Percentiles rank a stretch among this genome's conserved stretches.
These are phyloP conservation scores for Rhizoctonia solani DNA, from an alignment of 1,284 basidiomycete genomes.

Conservation along the genomic window DNA sequence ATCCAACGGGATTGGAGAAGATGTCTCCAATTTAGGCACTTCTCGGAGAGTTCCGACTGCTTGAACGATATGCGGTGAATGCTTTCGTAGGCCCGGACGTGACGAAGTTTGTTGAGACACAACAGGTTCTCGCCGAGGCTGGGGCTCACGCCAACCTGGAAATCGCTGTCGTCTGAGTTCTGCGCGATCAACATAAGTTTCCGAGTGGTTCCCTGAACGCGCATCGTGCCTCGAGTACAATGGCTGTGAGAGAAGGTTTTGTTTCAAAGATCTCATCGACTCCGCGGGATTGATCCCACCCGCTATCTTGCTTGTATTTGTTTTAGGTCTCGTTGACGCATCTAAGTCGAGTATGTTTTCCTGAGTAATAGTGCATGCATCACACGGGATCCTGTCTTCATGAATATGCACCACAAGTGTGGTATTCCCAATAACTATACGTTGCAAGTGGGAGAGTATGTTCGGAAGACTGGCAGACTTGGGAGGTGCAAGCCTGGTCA, in stretches of 20 bases:
- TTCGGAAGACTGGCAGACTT: conserved; percentile 69
- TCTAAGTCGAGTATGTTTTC: conserved; percentile 53
- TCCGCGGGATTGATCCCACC: neutral
- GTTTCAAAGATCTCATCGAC: conserved; percentile 7
- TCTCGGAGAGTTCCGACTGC: neutral
- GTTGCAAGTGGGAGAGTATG: conserved; percentile 63
- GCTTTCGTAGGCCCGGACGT: conserved; percentile 37
- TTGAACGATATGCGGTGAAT: conserved; percentile 44
- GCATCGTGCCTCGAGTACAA: no score
- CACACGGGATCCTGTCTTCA: conserved; percentile 56
- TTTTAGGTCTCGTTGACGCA: neutral
- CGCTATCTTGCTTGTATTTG: neutral
- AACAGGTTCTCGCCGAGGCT: conserved; percentile 5
- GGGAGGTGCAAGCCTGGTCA: conserved; percentile 60
- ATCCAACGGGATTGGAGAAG: conserved; percentile 52
- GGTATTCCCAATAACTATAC: conserved; percentile 66
- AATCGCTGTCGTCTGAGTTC: conserved; percentile 30
- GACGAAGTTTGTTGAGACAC: conserved; percentile 37
- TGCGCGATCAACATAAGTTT: conserved; percentile 35
- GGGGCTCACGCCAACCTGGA: conserved; percentile 31
- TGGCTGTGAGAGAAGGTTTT: conserved; percentile 5
- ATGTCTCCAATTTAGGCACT: neutral
- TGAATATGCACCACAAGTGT: conserved; percentile 72
- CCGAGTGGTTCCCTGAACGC: neutral
- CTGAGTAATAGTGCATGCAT: conserved; percentile 56